Conservation (phyloP, 768 basidiomycete genomes). For the Boletales sp. region DNA sequence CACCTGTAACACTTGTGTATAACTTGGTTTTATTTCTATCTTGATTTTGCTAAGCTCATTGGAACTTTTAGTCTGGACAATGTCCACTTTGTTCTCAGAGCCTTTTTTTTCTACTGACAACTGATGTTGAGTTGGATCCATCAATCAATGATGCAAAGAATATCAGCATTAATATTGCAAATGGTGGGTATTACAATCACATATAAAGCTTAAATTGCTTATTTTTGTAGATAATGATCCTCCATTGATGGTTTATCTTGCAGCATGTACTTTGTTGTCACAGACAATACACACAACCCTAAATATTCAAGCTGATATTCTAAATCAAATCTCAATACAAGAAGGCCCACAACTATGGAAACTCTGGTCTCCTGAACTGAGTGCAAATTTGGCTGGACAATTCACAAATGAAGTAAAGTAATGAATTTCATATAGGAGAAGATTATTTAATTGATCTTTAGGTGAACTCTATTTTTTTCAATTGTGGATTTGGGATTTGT, state of each 20-base stretch:
- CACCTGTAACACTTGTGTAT: too few relatives aligned
- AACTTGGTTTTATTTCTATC: too few relatives aligned
- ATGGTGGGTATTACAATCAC: background rate
- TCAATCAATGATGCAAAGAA: background rate
- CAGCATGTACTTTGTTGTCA: constrained; percentile 5
- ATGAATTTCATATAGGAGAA: too few relatives aligned
- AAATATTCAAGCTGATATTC: background rate
- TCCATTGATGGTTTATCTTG: constrained; percentile 2
- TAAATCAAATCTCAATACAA: background rate
- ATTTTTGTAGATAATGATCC: background rate
- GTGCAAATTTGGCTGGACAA: background rate
- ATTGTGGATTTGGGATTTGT: background rate
- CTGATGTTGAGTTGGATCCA: constrained; percentile 2
- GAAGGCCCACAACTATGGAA: constrained; percentile 1
- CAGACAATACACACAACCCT: background rate
- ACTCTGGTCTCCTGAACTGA: constrained; percentile 2
- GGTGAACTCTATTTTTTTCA: fast-evolving
- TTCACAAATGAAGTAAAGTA: background rate
- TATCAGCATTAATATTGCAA: background rate
- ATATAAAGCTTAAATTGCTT: background rate
- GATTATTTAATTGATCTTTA: background rate
- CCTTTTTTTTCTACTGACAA: constrained; percentile 10
- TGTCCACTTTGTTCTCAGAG: background rate
- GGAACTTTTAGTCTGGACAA: too few relatives aligned
- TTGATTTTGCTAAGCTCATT: too few relatives aligned